A percentile compares a stretch with the other conserved stretches of the same genome.
phyloP scores from a whole-genome alignment of 176 grass and related monocot species.

The Rhipidocladum racemiflorum region DNA sequence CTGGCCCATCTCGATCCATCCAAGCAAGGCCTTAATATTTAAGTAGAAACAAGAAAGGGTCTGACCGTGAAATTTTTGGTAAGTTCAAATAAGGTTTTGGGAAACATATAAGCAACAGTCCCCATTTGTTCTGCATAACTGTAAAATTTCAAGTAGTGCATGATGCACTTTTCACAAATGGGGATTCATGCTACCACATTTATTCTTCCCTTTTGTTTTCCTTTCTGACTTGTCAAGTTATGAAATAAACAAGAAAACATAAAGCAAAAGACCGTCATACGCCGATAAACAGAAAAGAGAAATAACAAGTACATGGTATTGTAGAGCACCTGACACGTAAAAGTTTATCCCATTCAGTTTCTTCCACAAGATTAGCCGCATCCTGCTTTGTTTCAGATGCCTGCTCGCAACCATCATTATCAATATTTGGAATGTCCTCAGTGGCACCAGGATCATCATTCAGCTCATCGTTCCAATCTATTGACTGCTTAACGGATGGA shows the following conservation, averaged over 20 bases:
- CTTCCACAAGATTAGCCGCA: slow-evolving; percentile 50
- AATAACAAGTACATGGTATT: slow-evolving; percentile 17
- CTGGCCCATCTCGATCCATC: neutral
- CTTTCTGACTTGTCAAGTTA: neutral
- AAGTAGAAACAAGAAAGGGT: neutral
- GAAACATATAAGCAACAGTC: neutral
- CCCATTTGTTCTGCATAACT: neutral
- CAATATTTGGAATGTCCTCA: slow-evolving; percentile 46
- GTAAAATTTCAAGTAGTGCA: neutral
- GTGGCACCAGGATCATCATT: slow-evolving; percentile 63
- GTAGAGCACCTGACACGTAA: slow-evolving; percentile 81
- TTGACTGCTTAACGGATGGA: slow-evolving; percentile 60
- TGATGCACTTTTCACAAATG: neutral
- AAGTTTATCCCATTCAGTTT: slow-evolving; percentile 98
- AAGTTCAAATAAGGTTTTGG: slow-evolving; percentile 4
- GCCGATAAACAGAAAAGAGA: neutral
- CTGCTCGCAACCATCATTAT: slow-evolving; percentile 50
- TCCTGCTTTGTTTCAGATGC: slow-evolving; percentile 70
- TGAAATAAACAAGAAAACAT: neutral
- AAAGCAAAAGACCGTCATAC: neutral
- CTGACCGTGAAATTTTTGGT: neutral
- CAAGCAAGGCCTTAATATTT: neutral
- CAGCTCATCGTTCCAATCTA: slow-evolving; percentile 92
- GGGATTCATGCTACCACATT: neutral
- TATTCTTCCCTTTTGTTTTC: neutral